Evolutionary conservation across 768 basidiomycete genomes (phyloP).

Genomic region (Lepiota brunneoincarnata): DNA sequence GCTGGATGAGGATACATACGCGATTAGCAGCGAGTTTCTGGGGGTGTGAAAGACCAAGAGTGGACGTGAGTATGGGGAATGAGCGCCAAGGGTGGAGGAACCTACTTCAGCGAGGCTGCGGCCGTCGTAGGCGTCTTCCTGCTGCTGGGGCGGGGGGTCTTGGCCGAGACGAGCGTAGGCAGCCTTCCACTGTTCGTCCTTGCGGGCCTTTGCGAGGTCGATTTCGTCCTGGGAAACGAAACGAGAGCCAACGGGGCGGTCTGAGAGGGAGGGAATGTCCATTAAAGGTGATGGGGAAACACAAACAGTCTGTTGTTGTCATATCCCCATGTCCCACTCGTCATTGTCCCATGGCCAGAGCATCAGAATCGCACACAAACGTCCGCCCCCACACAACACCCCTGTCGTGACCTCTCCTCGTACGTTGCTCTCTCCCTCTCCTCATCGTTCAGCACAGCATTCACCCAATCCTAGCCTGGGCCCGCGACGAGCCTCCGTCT

Average conservation of each 20-base stretch:
- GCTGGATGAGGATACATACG: conserved; percentile 37
- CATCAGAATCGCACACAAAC: conserved; percentile 29
- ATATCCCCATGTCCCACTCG: conserved; percentile 12
- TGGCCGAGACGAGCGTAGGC: conserved; percentile 87
- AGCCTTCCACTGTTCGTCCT: conserved; percentile 88
- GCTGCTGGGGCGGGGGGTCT: conserved; percentile 75
- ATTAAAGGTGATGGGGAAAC: conserved; percentile 10
- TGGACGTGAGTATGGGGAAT: conserved; percentile 42
- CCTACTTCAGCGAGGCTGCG: conserved; percentile 87
- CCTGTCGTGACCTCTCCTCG: conserved; percentile 70
- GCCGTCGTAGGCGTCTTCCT: conserved; percentile 78
- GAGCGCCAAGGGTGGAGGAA: conserved; percentile 16
- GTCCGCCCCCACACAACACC: conserved; percentile 43
- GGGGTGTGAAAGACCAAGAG: conserved; percentile 38
- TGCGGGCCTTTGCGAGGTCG: conserved; percentile 64
- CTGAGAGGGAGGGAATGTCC: conserved; percentile 65
- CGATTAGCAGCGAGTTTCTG: conserved; percentile 91
- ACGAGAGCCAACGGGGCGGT: conserved; percentile 75
- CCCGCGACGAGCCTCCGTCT: conserved; percentile 78
- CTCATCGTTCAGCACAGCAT: conserved; percentile 4
- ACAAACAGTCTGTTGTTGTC: not conserved
- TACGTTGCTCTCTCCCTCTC: conserved; percentile 31
- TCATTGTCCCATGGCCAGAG: conserved; percentile 33
- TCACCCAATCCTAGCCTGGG: conserved; percentile 59
- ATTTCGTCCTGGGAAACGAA: conserved; percentile 81